phyloP scores from a whole-genome alignment of 768 basidiomycete species.

The Hypholoma fasciculare region DNA sequence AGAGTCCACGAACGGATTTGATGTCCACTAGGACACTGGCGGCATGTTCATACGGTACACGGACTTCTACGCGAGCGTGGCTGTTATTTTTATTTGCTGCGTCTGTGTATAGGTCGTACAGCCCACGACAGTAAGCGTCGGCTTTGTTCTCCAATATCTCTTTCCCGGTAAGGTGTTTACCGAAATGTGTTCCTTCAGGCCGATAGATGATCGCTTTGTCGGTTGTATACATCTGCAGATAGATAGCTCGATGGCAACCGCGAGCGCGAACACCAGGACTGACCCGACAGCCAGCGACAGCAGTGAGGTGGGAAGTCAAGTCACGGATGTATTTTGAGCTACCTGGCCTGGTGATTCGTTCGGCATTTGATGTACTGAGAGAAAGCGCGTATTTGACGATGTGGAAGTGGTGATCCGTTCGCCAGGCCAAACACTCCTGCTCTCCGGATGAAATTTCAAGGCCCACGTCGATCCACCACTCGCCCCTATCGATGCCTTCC shows the following conservation, averaged over 20 bases:
- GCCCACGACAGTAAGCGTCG: constrained; percentile 3
- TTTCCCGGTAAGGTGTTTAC: not conserved
- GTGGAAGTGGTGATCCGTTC: constrained; percentile 24
- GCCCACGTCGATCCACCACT: constrained; percentile 32
- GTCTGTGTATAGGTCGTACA: constrained; percentile 21
- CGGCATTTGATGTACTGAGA: constrained; percentile 13
- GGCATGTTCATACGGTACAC: constrained; percentile 20
- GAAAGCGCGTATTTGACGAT: constrained; percentile 16
- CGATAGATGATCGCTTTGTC: constrained; percentile 27
- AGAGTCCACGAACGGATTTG: not conserved
- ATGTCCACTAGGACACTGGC: constrained; percentile 5
- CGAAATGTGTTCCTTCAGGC: constrained; percentile 11
- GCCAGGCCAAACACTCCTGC: constrained; percentile 27
- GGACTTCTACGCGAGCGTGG: constrained; percentile 26
- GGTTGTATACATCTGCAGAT: constrained; percentile 28
- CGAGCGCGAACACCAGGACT: constrained; percentile 10
- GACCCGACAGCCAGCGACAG: constrained; percentile 26
- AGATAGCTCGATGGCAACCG: constrained; percentile 12
- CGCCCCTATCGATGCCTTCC: not conserved
- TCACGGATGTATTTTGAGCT: constrained; percentile 25
- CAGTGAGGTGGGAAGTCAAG: constrained; percentile 22
- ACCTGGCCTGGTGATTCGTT: constrained; percentile 18
- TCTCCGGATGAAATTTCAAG: constrained; percentile 19
- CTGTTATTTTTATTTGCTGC: constrained; percentile 14
- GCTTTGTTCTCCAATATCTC: constrained; percentile 4